These are phyloP conservation scores for Echria macrotheca DNA, from an alignment of 495 filamentous ascomycete species.

Conservation along the genomic window DNA sequence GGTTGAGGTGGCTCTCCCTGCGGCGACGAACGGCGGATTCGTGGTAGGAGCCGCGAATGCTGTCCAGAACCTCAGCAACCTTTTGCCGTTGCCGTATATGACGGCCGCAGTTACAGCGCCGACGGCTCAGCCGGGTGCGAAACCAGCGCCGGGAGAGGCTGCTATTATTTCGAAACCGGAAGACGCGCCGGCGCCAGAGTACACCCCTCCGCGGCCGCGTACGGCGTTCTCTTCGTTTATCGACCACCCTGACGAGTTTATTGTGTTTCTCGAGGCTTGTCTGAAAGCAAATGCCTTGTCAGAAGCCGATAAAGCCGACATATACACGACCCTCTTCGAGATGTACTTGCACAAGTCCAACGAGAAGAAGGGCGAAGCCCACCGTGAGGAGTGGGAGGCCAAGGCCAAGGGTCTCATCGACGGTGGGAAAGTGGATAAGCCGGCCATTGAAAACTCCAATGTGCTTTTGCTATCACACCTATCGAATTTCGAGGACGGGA, in stretches of 20 bases:
- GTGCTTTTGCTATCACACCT: slow-evolving; percentile 89
- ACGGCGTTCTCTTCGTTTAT: slow-evolving; percentile 96
- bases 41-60: slow-evolving; percentile 59
- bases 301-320: slow-evolving; percentile 67
- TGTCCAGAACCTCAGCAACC: slow-evolving; percentile 72
- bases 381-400: slow-evolving; percentile 76
- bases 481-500: slow-evolving; percentile 84
- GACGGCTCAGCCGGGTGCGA: slow-evolving; percentile 27
- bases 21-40: slow-evolving; percentile 39
- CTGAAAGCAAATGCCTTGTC: slow-evolving; percentile 61
- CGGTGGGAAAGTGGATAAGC: slow-evolving; percentile 49
- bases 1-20: slow-evolving; percentile 44
- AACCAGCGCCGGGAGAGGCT: slow-evolving; percentile 34
- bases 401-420: slow-evolving; percentile 84
- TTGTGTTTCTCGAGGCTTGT: slow-evolving; percentile 83
- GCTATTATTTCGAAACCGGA: slow-evolving; percentile 24
- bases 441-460: slow-evolving; percentile 89
- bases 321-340: slow-evolving; percentile 94
- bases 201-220: slow-evolving; percentile 71
- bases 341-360: slow-evolving; percentile 91
- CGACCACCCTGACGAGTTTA: slow-evolving; percentile 85
- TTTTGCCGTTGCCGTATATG: slow-evolving; percentile 86
- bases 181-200: slow-evolving; percentile 35
- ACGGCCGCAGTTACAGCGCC: slow-evolving; percentile 49
- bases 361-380: slow-evolving; percentile 56